Conservation (phyloP, 805 yeast genomes). For the Candida dendrica region DNA sequence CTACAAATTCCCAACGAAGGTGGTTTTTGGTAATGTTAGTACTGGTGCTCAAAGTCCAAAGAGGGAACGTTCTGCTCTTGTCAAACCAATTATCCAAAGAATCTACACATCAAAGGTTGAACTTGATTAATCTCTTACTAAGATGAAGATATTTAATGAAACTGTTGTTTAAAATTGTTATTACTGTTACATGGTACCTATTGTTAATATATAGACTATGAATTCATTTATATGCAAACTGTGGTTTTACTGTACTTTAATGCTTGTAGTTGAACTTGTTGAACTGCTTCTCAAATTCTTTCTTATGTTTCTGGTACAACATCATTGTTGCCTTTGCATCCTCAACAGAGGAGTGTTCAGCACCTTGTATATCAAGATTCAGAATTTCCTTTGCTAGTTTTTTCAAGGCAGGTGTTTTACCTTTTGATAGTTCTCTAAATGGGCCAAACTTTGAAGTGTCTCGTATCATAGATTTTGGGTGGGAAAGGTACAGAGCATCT, state of each 20-base stretch:
- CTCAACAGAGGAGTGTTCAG: constrained; percentile 80
- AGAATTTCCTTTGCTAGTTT: constrained; percentile 52
- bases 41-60: neutral
- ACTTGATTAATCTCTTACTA: neutral
- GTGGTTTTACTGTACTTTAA: too few species aligned
- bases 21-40: neutral
- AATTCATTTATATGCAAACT: too few species aligned
- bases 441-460: constrained; percentile 66
- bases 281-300: constrained; percentile 46
- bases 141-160: too few species aligned
- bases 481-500: constrained; percentile 57
- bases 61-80: neutral
- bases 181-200: too few species aligned
- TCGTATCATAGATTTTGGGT: constrained; percentile 55
- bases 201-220: too few species aligned
- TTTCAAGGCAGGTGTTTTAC: constrained; percentile 69
- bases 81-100: constrained; percentile 4
- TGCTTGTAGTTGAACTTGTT: neutral
- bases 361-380: constrained; percentile 57
- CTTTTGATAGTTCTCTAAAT: constrained; percentile 52
- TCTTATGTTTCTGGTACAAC: constrained; percentile 55
- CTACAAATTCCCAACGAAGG: constrained; percentile 3
- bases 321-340: constrained; percentile 88
- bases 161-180: too few species aligned
- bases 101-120: constrained; percentile 4